Percentiles rank a stretch among this genome's conserved stretches.
Evolutionary conservation across 1,284 basidiomycete genomes (phyloP).

Genomic region (Austroboletus olivaceoglutinosus): DNA sequence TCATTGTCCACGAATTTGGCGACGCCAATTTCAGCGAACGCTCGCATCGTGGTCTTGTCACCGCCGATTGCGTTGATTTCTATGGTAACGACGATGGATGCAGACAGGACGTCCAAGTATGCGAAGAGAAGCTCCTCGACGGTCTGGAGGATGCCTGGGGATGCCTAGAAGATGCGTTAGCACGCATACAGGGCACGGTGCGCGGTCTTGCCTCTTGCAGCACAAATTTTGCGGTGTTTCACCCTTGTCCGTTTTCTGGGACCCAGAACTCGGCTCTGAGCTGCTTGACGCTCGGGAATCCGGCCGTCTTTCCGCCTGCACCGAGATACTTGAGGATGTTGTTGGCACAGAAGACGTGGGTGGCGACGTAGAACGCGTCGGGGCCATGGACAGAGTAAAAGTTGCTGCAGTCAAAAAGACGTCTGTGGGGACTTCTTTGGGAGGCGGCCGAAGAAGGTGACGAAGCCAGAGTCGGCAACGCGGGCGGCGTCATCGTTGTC

Average conservation of each 20-base stretch:
- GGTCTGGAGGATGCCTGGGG: conserved; percentile 91
- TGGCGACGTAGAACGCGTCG: conserved; percentile 87
- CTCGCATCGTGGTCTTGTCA: conserved; percentile 66
- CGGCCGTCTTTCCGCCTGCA: conserved; percentile 49
- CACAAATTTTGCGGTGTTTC: conserved; percentile 70
- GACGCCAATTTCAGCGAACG: conserved; percentile 67
- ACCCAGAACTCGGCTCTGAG: conserved; percentile 93
- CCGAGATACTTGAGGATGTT: conserved; percentile 85
- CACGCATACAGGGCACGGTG: neutral
- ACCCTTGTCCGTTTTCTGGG: conserved; percentile 71
- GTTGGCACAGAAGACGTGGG: conserved; percentile 82
- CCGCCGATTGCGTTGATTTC: conserved; percentile 61
- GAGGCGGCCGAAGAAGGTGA: conserved; percentile 68
- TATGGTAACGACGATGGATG: conserved; percentile 91
- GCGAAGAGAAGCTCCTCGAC: conserved; percentile 93
- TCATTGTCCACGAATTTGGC: conserved; percentile 95
- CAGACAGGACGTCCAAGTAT: conserved; percentile 77
- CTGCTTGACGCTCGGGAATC: conserved; percentile 83
- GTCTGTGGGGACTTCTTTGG: conserved; percentile 62
- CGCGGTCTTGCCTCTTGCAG: conserved; percentile 64
- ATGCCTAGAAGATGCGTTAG: conserved; percentile 57
- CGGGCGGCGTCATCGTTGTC: conserved; percentile 49
- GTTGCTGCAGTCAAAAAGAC: conserved; percentile 80
- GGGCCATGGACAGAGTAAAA: conserved; percentile 89
- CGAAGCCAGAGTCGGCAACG: conserved; percentile 72